Evolutionary conservation across 2,329 filamentous ascomycete species (phyloP), one percentile per base, ranked within the genome.

Genomic region (Monosporascus sp.): DNA sequence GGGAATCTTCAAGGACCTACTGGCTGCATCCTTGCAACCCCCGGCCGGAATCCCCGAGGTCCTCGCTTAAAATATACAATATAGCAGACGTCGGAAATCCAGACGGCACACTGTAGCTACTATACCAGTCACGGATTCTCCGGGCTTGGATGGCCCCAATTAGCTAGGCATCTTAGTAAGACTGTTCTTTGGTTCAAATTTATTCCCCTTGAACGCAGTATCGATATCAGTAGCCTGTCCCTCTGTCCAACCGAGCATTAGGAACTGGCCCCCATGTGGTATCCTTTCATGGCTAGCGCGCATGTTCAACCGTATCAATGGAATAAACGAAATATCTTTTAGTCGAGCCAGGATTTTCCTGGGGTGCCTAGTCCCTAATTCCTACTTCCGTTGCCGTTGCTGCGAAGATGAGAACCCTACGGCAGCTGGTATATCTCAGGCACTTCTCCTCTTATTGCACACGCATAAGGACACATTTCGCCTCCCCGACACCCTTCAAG

Each of bases 261-360:
- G 58, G 52, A 60, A 58, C 59, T 54, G 56, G 56, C 61, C 61
- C 59, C 57, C 58, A 59, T 66, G 64, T 64, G 51, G 58, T 56
- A 52, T 56, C 57, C 58, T 52, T 56, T 54, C 58, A 52, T 56
- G 56, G 49, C 55, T 53, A 52, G 57, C 57, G 57, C 56, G 60
- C 55, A 26, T 41, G 19, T 43, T 40, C 20, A 46, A 52, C 58
- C 61, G 60, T 57, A 59, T 60, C 62, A 59, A 59, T 56, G 62
- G 58, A 56, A 59, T 58, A 65, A 68, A 65, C 62, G 61, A 67
- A 69, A 69, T 66, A 60, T 67, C 66, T 66, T 69, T 60, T 56
- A 59, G 64, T 62, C 61, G 64, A 64, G 64, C 60, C 65, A 64
- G 60, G 64, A 59, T 65, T 55, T 65, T 61, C 61, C 58, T 61